Base-by-base conservation (phyloP, 768 basidiomycete species). In the Cystofilobasidium bisporidii region DNA sequence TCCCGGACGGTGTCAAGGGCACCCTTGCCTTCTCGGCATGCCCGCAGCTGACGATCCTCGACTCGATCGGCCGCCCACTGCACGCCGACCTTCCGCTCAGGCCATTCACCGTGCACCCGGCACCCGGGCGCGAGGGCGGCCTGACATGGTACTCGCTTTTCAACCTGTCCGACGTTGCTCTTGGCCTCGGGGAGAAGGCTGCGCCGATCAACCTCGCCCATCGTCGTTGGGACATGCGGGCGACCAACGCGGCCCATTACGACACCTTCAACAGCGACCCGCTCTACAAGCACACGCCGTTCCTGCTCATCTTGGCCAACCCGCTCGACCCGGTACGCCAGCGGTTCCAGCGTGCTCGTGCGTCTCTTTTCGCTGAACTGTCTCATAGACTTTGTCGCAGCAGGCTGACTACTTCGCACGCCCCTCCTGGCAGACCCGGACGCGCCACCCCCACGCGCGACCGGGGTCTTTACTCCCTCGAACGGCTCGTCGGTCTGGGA, bases 241-340 rank as follows among this genome's bases (percentile, higher is more conserved):
- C 66, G 5, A 48, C 47, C 22, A 62, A 47, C n/a, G 22, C 18
- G 0, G 20, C 45, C 32, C 28, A 56, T 15, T 56, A 56, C 53
- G 26, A 28, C 20, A 30, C 28, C 6, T 56, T 56, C 53, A 30
- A 28, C 28, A 9, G 53, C 18, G 53, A 62, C 24, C 66, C 61
- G 10, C 71, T 76, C 17, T 77, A 77, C 73, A 77, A 77, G 64
- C 74, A 76, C 56, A 74, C 74, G 2, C 76, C 76, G 0, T 76
- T 74, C 59, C 70, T 77, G 1, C 72, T 77, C 45, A 72, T 71
- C 45, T 41, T 73, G 26, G 60, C 68, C 10, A 59, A 64, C 45
- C 71, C 72, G 0, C 56, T 58, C 24, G 62, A 72, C 38, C 68
- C 67, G 18, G 57, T 64, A 28, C 58, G 56, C 41, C 22, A 56